Evolutionary conservation across 2,329 filamentous ascomycete species (phyloP).

Genomic region (Aureobasidium mangrovei): DNA sequence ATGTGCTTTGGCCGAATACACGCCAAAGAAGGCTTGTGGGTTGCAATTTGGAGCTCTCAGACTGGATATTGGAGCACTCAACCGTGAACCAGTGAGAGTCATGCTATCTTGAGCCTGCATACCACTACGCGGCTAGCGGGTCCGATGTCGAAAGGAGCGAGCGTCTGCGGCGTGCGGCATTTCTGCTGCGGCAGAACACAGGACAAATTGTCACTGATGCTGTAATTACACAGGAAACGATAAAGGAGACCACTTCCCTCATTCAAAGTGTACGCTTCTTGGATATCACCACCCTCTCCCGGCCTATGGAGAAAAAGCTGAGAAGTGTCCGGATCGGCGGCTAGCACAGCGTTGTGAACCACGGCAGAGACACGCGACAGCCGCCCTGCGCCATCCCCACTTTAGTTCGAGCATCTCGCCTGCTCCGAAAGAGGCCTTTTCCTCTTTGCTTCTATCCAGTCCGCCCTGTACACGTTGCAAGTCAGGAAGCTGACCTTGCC

Average conservation of each 20-base stretch:
- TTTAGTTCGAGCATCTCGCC: conserved; percentile 7
- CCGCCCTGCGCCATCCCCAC: conserved; percentile 10
- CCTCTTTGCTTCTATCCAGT: not conserved
- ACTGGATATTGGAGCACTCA: not conserved
- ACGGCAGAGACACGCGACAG: conserved; percentile 10
- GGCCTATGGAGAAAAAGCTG: not conserved
- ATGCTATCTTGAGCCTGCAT: conserved; percentile 10
- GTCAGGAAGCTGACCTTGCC: conserved; percentile 6
- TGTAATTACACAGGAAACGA: not conserved
- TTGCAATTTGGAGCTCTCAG: not conserved
- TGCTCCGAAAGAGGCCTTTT: not conserved
- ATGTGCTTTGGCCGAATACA: not conserved
- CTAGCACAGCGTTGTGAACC: conserved; percentile 5
- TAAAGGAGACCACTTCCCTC: not conserved
- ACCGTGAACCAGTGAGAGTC: not conserved
- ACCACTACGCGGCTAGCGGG: conserved; percentile 4
- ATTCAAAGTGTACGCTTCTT: not conserved
- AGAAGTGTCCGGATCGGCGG: conserved; percentile 5
- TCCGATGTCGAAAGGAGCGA: not conserved
- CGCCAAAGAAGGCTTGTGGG: not conserved
- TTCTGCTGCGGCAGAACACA: conserved; percentile 5
- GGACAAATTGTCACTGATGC: not conserved
- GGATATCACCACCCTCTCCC: not conserved
- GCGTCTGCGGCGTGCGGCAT: conserved; percentile 3
- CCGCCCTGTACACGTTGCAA: conserved; percentile 10